Percentiles rank a stretch among this genome's conserved stretches.
Conservation (phyloP, 345 rosid genomes). For the Corchorus olitorius region DNA sequence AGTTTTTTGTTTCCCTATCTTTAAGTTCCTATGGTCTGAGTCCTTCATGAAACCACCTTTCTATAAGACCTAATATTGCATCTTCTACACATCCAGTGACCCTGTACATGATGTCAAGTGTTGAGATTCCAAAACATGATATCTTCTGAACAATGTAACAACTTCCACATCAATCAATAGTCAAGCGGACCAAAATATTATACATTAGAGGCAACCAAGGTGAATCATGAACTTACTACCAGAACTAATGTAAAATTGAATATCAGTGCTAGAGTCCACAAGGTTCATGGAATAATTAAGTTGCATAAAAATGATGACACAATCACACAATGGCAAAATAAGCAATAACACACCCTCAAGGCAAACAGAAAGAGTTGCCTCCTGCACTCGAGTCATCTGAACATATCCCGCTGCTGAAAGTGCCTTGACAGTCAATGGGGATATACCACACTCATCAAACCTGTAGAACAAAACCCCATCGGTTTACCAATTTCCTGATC, state of each 20-base stretch:
- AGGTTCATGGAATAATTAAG: not conserved
- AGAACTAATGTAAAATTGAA: not conserved
- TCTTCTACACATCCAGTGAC: not conserved
- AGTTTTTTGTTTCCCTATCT: not conserved
- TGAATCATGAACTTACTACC: not conserved
- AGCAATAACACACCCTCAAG: conserved; percentile 58
- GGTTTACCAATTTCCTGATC: conserved; percentile 14
- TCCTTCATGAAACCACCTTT: conserved; percentile 4
- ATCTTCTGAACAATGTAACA: not conserved
- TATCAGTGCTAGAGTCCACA: not conserved
- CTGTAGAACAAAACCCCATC: conserved; percentile 40
- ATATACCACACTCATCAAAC: conserved; percentile 77
- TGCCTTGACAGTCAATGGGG: conserved; percentile 80
- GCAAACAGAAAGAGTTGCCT: conserved; percentile 71
- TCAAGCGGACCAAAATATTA: not conserved
- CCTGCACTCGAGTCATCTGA: conserved; percentile 89
- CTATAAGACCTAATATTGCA: conserved; percentile 1
- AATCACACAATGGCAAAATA: conserved; percentile 3
- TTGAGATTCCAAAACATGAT: conserved; percentile 11
- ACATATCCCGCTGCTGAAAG: conserved; percentile 77
- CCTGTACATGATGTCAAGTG: not conserved
- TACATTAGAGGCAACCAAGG: conserved; percentile 1
- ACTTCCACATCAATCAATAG: conserved; percentile 10
- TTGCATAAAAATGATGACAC: not conserved
- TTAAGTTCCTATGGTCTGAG: not conserved